Conservation (phyloP, 108 stramenopile species). For the Nitzschia putrida region DNA sequence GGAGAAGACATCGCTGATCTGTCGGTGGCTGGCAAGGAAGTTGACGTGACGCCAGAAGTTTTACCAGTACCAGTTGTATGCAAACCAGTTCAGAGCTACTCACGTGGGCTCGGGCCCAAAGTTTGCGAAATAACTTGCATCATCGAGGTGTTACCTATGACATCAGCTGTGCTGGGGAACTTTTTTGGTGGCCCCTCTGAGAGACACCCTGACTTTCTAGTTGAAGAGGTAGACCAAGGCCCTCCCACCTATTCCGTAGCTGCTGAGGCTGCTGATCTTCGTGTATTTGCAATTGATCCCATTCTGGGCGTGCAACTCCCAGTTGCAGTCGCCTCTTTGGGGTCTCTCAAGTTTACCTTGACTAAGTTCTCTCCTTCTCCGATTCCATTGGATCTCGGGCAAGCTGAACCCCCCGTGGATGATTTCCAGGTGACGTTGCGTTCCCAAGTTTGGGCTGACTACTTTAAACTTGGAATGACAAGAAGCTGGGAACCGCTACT, state of each 20-base stretch:
- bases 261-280: conserved; percentile 48
- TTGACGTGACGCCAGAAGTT: conserved; percentile 52
- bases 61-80: conserved; percentile 59
- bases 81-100: conserved; percentile 46
- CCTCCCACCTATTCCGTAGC: conserved; percentile 49
- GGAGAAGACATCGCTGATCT: conserved; percentile 33
- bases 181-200: conserved; percentile 31
- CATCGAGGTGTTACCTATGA: conserved; percentile 60
- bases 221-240: conserved; percentile 25
- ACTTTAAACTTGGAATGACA: conserved; percentile 89
- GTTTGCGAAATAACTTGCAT: conserved; percentile 64
- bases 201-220: conserved; percentile 22
- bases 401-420: conserved; percentile 27
- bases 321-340: conserved; percentile 53
- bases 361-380: conserved; percentile 53
- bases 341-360: conserved; percentile 45
- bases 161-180: conserved; percentile 29
- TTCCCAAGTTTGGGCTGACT: conserved; percentile 81
- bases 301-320: conserved; percentile 70
- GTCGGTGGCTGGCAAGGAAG: conserved; percentile 43
- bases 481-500: conserved; percentile 95
- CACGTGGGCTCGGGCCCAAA: conserved; percentile 44
- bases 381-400: conserved; percentile 11
- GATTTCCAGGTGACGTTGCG: conserved; percentile 52
- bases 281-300: conserved; percentile 74